Evolutionary conservation across 2,329 filamentous ascomycete species (phyloP).

Genomic region (Exophiala aquamarina): DNA sequence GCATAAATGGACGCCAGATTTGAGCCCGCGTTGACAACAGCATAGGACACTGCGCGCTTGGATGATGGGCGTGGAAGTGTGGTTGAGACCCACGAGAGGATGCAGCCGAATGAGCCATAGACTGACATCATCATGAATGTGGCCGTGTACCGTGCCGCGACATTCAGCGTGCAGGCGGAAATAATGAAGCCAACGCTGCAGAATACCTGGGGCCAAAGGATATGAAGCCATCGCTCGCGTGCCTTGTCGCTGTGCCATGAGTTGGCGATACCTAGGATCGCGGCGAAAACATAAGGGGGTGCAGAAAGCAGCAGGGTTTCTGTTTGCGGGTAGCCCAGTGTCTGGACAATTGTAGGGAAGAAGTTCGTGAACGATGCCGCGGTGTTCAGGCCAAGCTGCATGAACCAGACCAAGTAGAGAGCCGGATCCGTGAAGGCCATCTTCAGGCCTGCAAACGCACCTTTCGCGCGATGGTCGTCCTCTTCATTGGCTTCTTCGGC

Average conservation of each 20-base stretch:
- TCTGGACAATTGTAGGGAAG: constrained; percentile 32
- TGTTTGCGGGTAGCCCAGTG: constrained; percentile 9
- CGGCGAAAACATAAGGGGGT: constrained; percentile 23
- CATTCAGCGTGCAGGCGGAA: constrained; percentile 57
- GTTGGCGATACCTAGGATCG: neutral
- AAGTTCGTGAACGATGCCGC: constrained; percentile 52
- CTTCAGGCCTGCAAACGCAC: neutral
- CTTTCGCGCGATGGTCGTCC: constrained; percentile 2
- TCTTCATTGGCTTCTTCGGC: constrained; percentile 4
- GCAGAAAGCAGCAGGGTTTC: constrained; percentile 24
- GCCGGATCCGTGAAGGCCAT: constrained; percentile 30
- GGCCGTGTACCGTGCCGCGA: constrained; percentile 59
- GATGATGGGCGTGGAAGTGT: constrained; percentile 72
- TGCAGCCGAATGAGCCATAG: constrained; percentile 49
- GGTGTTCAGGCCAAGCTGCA: constrained; percentile 34
- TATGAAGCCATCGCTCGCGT: constrained; percentile 58
- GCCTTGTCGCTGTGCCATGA: constrained; percentile 55
- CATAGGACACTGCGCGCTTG: constrained; percentile 70
- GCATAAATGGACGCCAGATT: constrained; percentile 42
- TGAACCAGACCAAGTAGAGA: constrained; percentile 39
- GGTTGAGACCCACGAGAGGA: constrained; percentile 72
- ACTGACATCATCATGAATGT: constrained; percentile 60
- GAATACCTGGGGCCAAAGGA: constrained; percentile 53
- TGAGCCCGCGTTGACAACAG: constrained; percentile 71
- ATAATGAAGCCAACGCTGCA: constrained; percentile 59